These are phyloP conservation scores for Pleodorina starrii DNA, from an alignment of 139 green algal genomes.

Conservation along the genomic window DNA sequence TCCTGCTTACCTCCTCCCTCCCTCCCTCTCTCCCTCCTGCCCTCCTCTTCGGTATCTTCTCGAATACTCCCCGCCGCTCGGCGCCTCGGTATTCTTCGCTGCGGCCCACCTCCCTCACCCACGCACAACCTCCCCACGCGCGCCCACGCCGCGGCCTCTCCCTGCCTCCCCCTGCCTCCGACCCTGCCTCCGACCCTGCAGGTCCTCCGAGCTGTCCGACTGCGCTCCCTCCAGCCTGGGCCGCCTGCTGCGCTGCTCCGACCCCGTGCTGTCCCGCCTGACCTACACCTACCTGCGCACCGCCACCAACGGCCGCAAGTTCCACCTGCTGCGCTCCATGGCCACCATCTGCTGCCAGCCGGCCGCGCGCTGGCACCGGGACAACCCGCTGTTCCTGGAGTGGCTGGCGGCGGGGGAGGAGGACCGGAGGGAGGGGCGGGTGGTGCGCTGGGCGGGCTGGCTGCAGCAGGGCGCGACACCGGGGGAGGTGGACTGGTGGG, in stretches of 20 bases:
- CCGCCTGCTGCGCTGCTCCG: conserved; percentile 27
- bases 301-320: background rate
- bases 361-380: background rate
- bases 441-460: conserved; percentile 3
- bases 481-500: background rate
- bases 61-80: no score
- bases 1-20: no score
- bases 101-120: background rate
- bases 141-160: no score
- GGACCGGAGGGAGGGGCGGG: background rate
- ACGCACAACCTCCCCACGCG: background rate
- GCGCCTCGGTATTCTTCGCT: no score
- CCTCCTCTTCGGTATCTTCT: no score
- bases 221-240: background rate
- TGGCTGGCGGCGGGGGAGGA: background rate
- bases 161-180: background rate
- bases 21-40: no score
- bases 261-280: conserved; percentile 10
- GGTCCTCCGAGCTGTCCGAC: background rate
- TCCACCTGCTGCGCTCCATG: conserved; percentile 6
- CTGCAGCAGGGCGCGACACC: background rate
- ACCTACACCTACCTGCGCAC: conserved; percentile 28
- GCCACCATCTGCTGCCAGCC: conserved; percentile 12
- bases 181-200: background rate
- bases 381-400: conserved; percentile 2